Base-by-base conservation (phyloP, 257 asterid species). In the Anisodus acutangulus region DNA sequence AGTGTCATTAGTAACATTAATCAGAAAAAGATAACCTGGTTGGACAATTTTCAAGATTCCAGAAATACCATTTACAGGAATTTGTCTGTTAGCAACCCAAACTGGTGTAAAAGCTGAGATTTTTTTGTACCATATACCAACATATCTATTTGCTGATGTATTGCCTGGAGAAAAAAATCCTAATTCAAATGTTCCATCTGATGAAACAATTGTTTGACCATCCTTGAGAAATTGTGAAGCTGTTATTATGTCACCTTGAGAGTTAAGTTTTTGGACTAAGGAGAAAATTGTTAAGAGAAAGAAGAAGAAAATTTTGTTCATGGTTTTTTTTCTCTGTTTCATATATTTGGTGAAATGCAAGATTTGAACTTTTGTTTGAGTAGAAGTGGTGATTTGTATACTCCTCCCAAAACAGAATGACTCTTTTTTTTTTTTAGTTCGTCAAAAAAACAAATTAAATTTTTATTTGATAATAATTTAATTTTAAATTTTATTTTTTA, bases 31-130 rank as follows among this genome's bases (percentile, higher is more conserved):
- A 26, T 6, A n/a, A n/a, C 85, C 80, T 49, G 49, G 45, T 10
- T 45, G 57, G 19, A 43, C 26, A 11, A 84, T 8, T 8, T 66
- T 60, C 60, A 84, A 84, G 54, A 64, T 15, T n/a, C 83, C 86
- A 22, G 31, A 45, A 3, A 2, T 70, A 78, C 59, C 83, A 15
- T 81, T 51, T 4, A 84, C 39, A 15, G 86, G 83, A 45, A 3
- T 35, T 22, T 62, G 62, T 53, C 86, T 84, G 37, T 84, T 84
- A 31, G 80, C 86, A 26, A 84, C 86, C 86, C 86, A 84, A 26
- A 84, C 79, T 26, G 81, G 67, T 51, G 85, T 82, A 35, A 78
- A 51, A 83, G 57, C 82, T n/a, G 82, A 79, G 22, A 35, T 83
- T 22, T 74, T 41, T 39, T 59, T 83, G 78, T 83, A 83, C 86